A percentile compares a stretch with the other conserved stretches of the same genome.
These are phyloP conservation scores for Elsinoe ampelina DNA, from an alignment of 2,329 filamentous ascomycete species.

Conservation along the genomic window DNA sequence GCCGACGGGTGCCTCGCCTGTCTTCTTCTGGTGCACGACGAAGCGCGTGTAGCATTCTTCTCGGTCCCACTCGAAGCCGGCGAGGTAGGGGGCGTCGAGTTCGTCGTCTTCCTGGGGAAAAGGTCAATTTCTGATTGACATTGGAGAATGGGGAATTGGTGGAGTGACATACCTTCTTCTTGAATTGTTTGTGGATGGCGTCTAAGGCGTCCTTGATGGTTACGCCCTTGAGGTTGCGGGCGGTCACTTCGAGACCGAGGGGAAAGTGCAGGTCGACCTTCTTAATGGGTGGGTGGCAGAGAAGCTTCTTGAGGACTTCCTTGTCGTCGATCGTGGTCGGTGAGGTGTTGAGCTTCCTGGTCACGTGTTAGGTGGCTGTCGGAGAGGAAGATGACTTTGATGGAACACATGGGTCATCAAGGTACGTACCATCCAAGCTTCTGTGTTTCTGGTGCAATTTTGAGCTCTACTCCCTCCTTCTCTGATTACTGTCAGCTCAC, in stretches of 20 bases:
- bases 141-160: neutral
- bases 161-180: slow-evolving; percentile 68
- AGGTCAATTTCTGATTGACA: slow-evolving; percentile 11
- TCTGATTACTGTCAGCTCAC: slow-evolving; percentile 42
- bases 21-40: slow-evolving; percentile 74
- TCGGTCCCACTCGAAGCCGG: slow-evolving; percentile 93
- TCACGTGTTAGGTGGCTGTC: slow-evolving; percentile 14
- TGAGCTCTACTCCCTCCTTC: slow-evolving; percentile 59
- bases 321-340: slow-evolving; percentile 70
- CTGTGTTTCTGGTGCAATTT: slow-evolving; percentile 74
- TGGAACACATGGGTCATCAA: neutral
- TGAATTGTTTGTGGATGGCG: slow-evolving; percentile 91
- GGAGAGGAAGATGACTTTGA: neutral
- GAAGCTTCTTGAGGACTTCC: slow-evolving; percentile 68
- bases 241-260: slow-evolving; percentile 75
- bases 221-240: slow-evolving; percentile 85
- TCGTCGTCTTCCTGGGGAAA: slow-evolving; percentile 71
- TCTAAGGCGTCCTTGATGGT: slow-evolving; percentile 96
- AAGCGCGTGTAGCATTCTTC: slow-evolving; percentile 84
- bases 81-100: slow-evolving; percentile 75
- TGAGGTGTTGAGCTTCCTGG: slow-evolving; percentile 90
- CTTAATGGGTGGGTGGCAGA: slow-evolving; percentile 77
- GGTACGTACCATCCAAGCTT: slow-evolving; percentile 71
- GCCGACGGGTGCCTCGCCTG: slow-evolving; percentile 45
- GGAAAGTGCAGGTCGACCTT: slow-evolving; percentile 92